These are phyloP conservation scores for Cyclostephanos invisitatus DNA, from an alignment of 108 stramenopile species.

Conservation along the genomic window DNA sequence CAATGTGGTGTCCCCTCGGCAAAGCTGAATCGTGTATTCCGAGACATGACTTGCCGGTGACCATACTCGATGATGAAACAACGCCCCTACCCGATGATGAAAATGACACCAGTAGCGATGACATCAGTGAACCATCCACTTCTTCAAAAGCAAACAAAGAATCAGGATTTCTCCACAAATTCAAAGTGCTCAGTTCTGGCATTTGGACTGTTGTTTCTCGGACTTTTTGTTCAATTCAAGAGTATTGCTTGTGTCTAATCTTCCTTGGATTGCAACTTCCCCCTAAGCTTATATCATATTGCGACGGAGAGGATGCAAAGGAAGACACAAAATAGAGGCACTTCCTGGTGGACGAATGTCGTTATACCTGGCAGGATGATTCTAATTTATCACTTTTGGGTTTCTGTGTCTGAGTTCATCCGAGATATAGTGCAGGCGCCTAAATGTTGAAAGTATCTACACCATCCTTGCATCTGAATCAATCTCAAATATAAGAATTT, in stretches of 20 bases:
- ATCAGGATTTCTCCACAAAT: conserved; percentile 3
- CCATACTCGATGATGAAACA: not conserved
- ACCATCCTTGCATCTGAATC: not conserved
- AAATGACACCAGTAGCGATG: not conserved
- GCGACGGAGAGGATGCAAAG: not conserved
- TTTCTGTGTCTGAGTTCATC: not conserved
- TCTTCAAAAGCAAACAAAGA: not conserved
- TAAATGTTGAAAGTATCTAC: not conserved
- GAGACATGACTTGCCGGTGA: not conserved
- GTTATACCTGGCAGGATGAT: not conserved
- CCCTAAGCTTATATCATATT: not conserved
- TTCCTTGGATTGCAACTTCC: conserved; percentile 11
- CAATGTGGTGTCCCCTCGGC: conserved; percentile 41
- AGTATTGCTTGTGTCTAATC: conserved; percentile 15
- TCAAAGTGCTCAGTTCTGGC: conserved; percentile 4
- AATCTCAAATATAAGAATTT: not conserved
- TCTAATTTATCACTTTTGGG: not conserved
- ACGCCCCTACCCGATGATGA: not conserved
- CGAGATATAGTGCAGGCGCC: not conserved
- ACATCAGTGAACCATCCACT: not conserved
- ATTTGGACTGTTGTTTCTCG: conserved; percentile 19
- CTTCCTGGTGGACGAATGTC: not conserved
- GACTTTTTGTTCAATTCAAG: conserved; percentile 10
- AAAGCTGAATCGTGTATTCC: conserved; percentile 22
- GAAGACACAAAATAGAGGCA: not conserved